Evolutionary conservation across 2,329 filamentous ascomycete genomes (phyloP), one percentile per base, ranked within the genome.

Genomic region (Zelopaecilomyces penicillatus): DNA sequence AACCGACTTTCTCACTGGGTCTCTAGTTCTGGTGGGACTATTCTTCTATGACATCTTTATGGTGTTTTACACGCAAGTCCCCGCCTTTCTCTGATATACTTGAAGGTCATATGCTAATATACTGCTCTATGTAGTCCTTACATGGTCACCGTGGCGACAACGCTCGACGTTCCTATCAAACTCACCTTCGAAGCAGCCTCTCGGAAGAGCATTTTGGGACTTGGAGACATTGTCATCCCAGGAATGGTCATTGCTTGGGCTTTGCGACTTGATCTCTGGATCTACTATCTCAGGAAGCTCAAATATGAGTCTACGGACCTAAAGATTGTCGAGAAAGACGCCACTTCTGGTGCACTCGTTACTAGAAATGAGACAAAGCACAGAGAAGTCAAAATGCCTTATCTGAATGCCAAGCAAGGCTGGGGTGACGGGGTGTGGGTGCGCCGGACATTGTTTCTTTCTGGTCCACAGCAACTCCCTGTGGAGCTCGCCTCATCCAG

Each of bases 11-110:
- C 68, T 76, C 44, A 95, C 87, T 0, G 88, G 88, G 1, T 85
- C 83, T 5, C 64, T 90, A 37, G 81, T 97, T 7, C 71, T 97
- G 1, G 68, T 73, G 7, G 87, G 84, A 0, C 71, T 97, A 1
- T 97, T 97, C 68, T 80, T 95, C 58, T 98, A 98, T 59, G 91
- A 98, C 60, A 91, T 98, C 40, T 82, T 93, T 63, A 89, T 91
- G 73, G 87, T 93, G 5, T 93, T 93, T 60, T 93, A 85, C 60
- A 90, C 85, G 69, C 82, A 60, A 65, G 78, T 71, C 26, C 6
- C 12, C 39, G 7, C 4, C 10, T n/a, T 4, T 2, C 5, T 5
- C n/a, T 5, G 6, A n/a, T n/a, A 3, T 38, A 19, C 5, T 26
- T 27, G n/a, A 5, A 5, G n/a, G 11, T 34, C 4, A 32, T 11